A percentile compares a stretch with the other conserved stretches of the same genome.
Evolutionary conservation across 345 rosid species (phyloP).

Genomic region (Erucastrum elatum): DNA sequence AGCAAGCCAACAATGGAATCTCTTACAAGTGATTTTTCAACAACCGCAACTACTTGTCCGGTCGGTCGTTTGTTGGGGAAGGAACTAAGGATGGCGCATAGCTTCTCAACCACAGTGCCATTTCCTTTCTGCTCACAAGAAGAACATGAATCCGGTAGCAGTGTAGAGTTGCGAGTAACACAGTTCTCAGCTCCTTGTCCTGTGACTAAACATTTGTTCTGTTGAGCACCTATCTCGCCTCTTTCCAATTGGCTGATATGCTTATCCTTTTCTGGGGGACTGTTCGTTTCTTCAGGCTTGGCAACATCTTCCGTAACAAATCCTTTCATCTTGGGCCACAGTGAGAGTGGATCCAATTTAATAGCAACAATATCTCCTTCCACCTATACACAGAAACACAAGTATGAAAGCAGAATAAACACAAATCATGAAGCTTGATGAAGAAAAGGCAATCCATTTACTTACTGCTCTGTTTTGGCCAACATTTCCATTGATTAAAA

Average conservation of each 20-base stretch:
- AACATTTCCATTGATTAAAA: constrained; percentile 69
- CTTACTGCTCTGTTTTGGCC: constrained; percentile 94
- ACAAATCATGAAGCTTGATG: no score
- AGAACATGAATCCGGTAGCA: constrained; percentile 19
- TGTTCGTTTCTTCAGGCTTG: constrained; percentile 38
- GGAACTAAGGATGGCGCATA: constrained; percentile 54
- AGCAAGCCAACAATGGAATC: constrained; percentile 75
- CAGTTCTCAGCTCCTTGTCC: constrained; percentile 29
- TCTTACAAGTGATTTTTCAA: constrained; percentile 63
- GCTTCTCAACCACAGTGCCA: constrained; percentile 48
- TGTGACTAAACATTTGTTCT: constrained; percentile 12
- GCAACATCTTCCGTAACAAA: constrained; percentile 43
- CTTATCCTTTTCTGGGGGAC: constrained; percentile 37
- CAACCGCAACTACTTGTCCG: constrained; percentile 72
- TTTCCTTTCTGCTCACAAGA: constrained; percentile 37
- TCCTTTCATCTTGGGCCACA: constrained; percentile 88
- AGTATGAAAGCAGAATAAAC: neutral
- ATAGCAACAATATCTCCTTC: constrained; percentile 78
- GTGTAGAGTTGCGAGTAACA: constrained; percentile 5
- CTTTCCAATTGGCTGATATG: neutral
- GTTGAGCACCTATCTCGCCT: constrained; percentile 10
- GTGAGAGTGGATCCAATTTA: constrained; percentile 59
- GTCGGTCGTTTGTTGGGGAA: constrained; percentile 79
- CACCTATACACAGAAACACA: constrained; percentile 49
- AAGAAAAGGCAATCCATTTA: no score